These are phyloP conservation scores for Mycena kentingensis DNA, from an alignment of 768 basidiomycete species.

Conservation along the genomic window DNA sequence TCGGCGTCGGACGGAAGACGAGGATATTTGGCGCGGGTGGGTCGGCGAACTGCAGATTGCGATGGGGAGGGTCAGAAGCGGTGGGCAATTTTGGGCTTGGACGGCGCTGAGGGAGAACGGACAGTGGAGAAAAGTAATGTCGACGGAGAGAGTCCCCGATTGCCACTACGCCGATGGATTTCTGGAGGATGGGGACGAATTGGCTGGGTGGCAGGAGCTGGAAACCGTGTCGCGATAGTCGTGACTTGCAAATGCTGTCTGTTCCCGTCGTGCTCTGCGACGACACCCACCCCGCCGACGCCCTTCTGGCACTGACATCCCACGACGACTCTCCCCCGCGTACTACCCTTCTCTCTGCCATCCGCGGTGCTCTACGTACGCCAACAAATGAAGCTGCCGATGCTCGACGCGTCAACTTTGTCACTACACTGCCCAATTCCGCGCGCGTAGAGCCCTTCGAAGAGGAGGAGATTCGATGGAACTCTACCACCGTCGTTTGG, in stretches of 20 bases:
- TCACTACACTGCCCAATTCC: conserved; percentile 45
- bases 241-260: background rate
- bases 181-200: background rate
- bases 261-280: background rate
- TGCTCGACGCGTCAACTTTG: conserved; percentile 31
- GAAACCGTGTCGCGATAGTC: background rate
- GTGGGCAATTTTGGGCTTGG: conserved; percentile 20
- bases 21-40: too few relatives aligned
- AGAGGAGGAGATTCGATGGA: conserved; percentile 76
- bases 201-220: too few relatives aligned
- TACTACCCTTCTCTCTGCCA: conserved; percentile 49
- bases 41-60: too few relatives aligned
- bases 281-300: background rate
- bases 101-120: conserved; percentile 1
- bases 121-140: background rate
- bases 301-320: background rate
- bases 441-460: conserved; percentile 42
- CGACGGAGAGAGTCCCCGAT: background rate
- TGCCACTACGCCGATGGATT: background rate
- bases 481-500: conserved; percentile 60
- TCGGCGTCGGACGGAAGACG: conserved; percentile 12
- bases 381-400: conserved; percentile 41
- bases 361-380: conserved; percentile 62
- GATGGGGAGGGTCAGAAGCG: too few relatives aligned
- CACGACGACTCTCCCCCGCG: conserved; percentile 18